phyloP scores from a whole-genome alignment of 2,329 filamentous ascomycete genomes.

The Diplodia intermedia region DNA sequence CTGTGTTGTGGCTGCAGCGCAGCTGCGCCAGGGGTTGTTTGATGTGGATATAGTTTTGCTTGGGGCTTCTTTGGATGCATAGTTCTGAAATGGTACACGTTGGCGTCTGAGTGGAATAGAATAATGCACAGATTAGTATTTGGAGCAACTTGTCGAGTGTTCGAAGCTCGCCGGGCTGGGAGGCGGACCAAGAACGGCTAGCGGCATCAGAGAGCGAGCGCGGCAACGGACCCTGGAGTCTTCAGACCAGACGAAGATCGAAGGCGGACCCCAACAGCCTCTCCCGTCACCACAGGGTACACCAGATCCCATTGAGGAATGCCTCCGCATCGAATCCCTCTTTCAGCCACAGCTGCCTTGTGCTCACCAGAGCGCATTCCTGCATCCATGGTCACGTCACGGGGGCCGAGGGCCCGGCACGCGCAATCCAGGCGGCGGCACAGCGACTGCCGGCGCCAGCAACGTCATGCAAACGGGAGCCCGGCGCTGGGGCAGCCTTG shows the following conservation, averaged over 20 bases:
- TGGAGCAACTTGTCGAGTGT: neutral
- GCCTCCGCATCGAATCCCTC: constrained; percentile 20
- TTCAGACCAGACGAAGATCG: constrained; percentile 27
- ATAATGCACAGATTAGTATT: constrained; percentile 11
- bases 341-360: constrained; percentile 30
- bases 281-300: constrained; percentile 23
- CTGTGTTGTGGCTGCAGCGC: neutral
- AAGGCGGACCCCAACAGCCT: constrained; percentile 22
- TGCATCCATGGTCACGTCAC: constrained; percentile 27
- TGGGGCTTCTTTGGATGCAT: constrained; percentile 22
- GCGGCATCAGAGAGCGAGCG: constrained; percentile 4
- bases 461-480: constrained; percentile 20
- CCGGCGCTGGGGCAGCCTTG: constrained; percentile 1
- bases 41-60: constrained; percentile 11
- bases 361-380: constrained; percentile 28
- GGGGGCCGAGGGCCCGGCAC: constrained; percentile 28
- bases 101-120: constrained; percentile 24
- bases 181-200: constrained; percentile 23
- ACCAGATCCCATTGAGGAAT: constrained; percentile 21
- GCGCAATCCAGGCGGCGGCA: constrained; percentile 9
- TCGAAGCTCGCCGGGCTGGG: neutral
- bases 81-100: constrained; percentile 9
- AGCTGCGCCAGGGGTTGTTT: neutral
- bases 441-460: constrained; percentile 8
- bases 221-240: constrained; percentile 35